phyloP scores from a whole-genome alignment of 257 asterid genomes.

The Prunella vulgaris region DNA sequence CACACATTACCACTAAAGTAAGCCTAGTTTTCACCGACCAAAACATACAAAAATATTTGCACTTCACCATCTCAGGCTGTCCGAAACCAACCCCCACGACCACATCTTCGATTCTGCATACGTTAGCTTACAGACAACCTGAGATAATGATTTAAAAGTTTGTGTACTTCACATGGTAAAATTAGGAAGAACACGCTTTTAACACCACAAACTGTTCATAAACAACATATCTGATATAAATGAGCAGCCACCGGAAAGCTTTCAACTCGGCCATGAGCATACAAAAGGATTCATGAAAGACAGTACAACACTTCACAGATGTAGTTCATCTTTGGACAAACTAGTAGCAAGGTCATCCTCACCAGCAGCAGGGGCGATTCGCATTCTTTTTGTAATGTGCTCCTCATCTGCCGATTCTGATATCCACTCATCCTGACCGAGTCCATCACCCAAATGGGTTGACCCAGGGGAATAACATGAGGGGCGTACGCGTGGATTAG shows the following conservation, averaged over 20 bases:
- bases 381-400: slow-evolving; percentile 53
- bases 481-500: neutral
- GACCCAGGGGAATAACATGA: neutral
- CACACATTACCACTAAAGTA: too few relatives aligned
- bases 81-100: too few relatives aligned
- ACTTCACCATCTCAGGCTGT: too few relatives aligned
- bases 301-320: slow-evolving; percentile 31
- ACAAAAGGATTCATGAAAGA: neutral
- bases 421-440: slow-evolving; percentile 9
- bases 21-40: too few relatives aligned
- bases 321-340: slow-evolving; percentile 32
- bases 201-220: neutral
- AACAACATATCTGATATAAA: neutral
- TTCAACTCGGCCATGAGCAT: neutral
- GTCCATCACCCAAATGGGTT: neutral
- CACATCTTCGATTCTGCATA: too few relatives aligned
- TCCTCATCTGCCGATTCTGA: slow-evolving; percentile 30
- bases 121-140: too few relatives aligned
- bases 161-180: neutral
- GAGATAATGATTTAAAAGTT: neutral
- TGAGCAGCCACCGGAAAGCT: neutral
- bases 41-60: too few relatives aligned
- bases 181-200: neutral
- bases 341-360: slow-evolving; percentile 31
- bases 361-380: slow-evolving; percentile 28